Base-by-base conservation (phyloP, 164 flowering plant genomes). In the Brasenia schreberi region DNA sequence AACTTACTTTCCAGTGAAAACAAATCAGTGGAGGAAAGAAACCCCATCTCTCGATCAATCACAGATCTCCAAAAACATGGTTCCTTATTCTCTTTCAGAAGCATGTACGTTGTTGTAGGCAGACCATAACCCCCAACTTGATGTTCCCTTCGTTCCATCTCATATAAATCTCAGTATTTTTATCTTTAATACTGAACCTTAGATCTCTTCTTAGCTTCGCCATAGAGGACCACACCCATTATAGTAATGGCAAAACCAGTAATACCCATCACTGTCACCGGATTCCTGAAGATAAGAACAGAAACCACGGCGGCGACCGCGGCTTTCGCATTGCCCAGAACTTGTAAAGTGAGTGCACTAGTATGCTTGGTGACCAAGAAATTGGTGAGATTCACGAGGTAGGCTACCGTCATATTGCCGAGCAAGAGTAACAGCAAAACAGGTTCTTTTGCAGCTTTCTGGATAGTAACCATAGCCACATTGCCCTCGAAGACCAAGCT, bases 241-340 rank as follows among this genome's bases (percentile, higher is more conserved):
- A 90, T 71, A 0, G 98, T 93, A n/a, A 93, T 83, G 0, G 76
- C 96, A 49, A 93, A 93, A 3, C 98, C 98, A 6, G 89, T 73
- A 78, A 88, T 86, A 23, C 98, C 98, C 98, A 93, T 90, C 67
- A 80, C 83, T 1, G 90, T 93, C 65, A 93, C 98, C 69, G 97
- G 97, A 75, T 93, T 93, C 78, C 84, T 78, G 66, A 93, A 93
- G 10, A 93, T 93, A 82, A 93, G 71, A 3, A 90, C 96, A 45
- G 98, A 93, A 16, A 93, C 98, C 5, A 86, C 82, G 0, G 98
- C 98, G 2, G 98, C 98, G 63, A 87, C 94, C 0, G 98, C 98
- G 0, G 98, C 90, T 75, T 93, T 93, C 7, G 96, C 98, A 70
- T 93, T 93, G 16, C 98, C 97, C 60, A 93, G 73, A 68, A 93